phyloP scores from a whole-genome alignment of 257 asterid genomes.

The Ehretia macrophylla region DNA sequence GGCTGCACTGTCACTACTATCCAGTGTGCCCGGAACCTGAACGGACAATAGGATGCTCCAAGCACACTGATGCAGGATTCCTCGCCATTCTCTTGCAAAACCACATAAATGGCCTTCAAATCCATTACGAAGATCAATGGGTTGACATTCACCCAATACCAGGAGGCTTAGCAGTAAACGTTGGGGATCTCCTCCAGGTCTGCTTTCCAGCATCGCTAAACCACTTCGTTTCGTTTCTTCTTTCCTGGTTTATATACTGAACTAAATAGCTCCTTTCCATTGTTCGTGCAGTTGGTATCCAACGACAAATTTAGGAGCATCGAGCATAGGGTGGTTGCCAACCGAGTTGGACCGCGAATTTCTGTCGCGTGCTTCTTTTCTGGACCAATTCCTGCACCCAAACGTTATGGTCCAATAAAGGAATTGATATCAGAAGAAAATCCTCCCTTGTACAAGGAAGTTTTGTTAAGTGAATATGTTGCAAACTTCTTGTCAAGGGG shows the following conservation, averaged over 20 bases:
- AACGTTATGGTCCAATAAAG: constrained; percentile 1
- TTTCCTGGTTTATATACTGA: neutral
- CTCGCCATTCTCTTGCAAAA: constrained; percentile 10
- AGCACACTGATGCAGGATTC: constrained; percentile 10
- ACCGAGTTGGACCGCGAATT: constrained; percentile 5
- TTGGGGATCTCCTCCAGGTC: constrained; percentile 11
- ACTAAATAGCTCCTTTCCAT: neutral
- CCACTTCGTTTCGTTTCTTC: neutral
- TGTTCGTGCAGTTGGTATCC: neutral
- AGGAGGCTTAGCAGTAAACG: constrained; percentile 5
- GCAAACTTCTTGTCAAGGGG: constrained; percentile 4
- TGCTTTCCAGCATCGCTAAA: neutral
- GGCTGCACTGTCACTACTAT: constrained; percentile 6
- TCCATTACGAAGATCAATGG: constrained; percentile 9
- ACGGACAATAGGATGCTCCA: constrained; percentile 1
- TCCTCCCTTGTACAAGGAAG: constrained; percentile 2
- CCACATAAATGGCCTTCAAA: constrained; percentile 14
- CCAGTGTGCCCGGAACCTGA: constrained; percentile 17
- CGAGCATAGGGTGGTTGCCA: constrained; percentile 3
- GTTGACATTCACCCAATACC: neutral
- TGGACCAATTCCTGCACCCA: neutral
- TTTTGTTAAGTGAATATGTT: constrained; percentile 10
- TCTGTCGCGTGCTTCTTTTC: constrained; percentile 11
- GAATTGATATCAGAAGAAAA: constrained; percentile 10
- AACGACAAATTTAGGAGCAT: constrained; percentile 12